A percentile compares a stretch with the other conserved stretches of the same genome.
phyloP scores from a whole-genome alignment of 1,139 yeast genomes.

The Geotrichum aggregatum region DNA sequence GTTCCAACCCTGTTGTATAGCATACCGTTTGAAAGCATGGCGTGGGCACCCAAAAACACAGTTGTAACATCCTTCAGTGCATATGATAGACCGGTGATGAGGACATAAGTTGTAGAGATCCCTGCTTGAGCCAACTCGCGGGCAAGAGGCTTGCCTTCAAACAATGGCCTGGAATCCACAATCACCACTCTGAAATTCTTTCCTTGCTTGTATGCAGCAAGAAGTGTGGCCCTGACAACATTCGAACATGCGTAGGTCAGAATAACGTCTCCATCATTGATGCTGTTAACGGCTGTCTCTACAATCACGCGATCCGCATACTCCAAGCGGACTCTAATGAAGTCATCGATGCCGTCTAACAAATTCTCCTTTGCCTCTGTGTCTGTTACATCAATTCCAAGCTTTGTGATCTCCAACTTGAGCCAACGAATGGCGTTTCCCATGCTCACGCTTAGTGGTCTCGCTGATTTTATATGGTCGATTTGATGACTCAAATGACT shows the following conservation, averaged over 20 bases:
- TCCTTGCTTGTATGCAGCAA: slow-evolving; percentile 60
- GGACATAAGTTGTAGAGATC: slow-evolving; percentile 65
- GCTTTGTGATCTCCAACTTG: slow-evolving; percentile 81
- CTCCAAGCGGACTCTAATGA: slow-evolving; percentile 79
- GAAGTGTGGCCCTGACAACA: slow-evolving; percentile 71
- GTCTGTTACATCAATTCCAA: slow-evolving; percentile 66
- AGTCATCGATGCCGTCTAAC: slow-evolving; percentile 66
- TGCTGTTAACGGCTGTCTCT: slow-evolving; percentile 73
- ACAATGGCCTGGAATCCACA: slow-evolving; percentile 92
- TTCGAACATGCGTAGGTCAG: slow-evolving; percentile 86
- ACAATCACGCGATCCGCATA: slow-evolving; percentile 80
- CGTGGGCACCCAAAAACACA: slow-evolving; percentile 93
- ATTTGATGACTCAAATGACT: slow-evolving; percentile 90
- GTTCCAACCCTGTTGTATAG: slow-evolving; percentile 93
- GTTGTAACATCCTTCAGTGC: slow-evolving; percentile 80
- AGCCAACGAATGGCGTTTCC: slow-evolving; percentile 97
- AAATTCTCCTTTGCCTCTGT: slow-evolving; percentile 66
- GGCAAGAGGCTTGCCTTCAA: slow-evolving; percentile 83
- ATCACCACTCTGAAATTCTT: slow-evolving; percentile 76
- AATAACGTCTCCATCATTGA: slow-evolving; percentile 71
- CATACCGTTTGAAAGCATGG: slow-evolving; percentile 92
- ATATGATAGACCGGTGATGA: slow-evolving; percentile 74
- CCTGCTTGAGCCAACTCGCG: slow-evolving; percentile 55
- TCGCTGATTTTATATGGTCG: slow-evolving; percentile 82
- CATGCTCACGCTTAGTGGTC: slow-evolving; percentile 92